Base-by-base conservation (phyloP, 495 filamentous ascomycete species). In the Bryoglossum gracile region DNA sequence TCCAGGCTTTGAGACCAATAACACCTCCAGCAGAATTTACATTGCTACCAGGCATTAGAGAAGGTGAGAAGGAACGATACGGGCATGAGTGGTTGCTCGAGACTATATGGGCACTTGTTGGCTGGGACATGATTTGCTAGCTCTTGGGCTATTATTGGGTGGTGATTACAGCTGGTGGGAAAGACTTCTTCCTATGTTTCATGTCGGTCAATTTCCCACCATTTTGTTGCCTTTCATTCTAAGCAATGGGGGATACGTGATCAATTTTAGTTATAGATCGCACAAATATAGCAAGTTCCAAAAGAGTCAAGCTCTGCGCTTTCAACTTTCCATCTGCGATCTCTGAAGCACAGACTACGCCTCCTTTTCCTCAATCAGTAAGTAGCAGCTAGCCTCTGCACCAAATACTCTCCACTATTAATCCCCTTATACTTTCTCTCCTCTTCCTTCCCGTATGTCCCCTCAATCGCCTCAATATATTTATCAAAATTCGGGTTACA, bases 401-500 rank as follows among this genome's bases (percentile, higher is more conserved):
- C 77, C 22, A 97, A 64, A 62, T 97, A 95, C 8, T 94, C 78
- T 2, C 86, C 86, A 51, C 84, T 82, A 35, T 82, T 87, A 51
- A 95, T 80, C 0, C 75, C 80, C 25, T 77, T 65, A 60, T 94
- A 95, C 68, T 91, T 92, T 69, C 81, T 90, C 16, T 78, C 76
- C 43, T 68, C 69, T 54, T 80, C 78, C 2, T 74, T 73, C 13
- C 74, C 79, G 62, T 79, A 94, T 0, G 91, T 95, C 4, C 90
- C 88, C 0, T 89, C 91, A 30, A 97, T 77, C 0, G 83, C 89
- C 45, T 94, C 86, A 57, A 96, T 96, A 41, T 72, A 66, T 48
- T 69, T 69, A 49, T 89, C 76, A 59, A 78, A 84, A 53, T 96
- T 87, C 8, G 91, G 89, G 56, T 95, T 94, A 70, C 91, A 95